A percentile compares a stretch with the other conserved stretches of the same genome.
Conservation (phyloP, 192 early-diverging fungal genomes). For the Coemansia sp. region DNA sequence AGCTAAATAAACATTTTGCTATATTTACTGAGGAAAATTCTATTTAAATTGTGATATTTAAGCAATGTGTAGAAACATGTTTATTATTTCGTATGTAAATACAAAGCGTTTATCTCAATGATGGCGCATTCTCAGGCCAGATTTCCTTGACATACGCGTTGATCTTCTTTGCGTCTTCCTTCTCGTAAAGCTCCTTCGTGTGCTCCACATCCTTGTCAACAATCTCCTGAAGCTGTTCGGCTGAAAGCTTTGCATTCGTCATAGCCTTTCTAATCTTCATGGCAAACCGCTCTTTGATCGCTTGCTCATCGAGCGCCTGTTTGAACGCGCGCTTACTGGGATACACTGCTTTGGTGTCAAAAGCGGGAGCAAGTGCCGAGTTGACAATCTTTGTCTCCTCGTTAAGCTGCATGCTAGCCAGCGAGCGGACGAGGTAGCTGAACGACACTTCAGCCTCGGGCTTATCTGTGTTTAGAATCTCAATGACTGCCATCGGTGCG, state of each 20-base stretch:
- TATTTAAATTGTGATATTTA: neutral
- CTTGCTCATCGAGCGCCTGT: slow-evolving; percentile 35
- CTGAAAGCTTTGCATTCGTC: slow-evolving; percentile 28
- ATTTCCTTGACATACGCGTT: slow-evolving; percentile 40
- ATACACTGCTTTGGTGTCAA: slow-evolving; percentile 16
- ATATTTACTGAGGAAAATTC: neutral
- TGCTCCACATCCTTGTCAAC: slow-evolving; percentile 39
- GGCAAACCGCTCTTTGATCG: slow-evolving; percentile 35
- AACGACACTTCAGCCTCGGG: slow-evolving; percentile 69
- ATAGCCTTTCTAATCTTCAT: slow-evolving; percentile 40
- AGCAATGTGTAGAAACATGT: neutral
- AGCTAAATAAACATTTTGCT: too few relatives aligned
- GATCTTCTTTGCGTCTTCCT: slow-evolving; percentile 22
- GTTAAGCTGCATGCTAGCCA: slow-evolving; percentile 46
- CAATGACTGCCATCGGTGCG: slow-evolving; percentile 87
- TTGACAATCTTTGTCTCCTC: slow-evolving; percentile 42
- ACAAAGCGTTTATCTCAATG: slow-evolving; percentile 14
- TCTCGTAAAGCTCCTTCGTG: slow-evolving; percentile 23
- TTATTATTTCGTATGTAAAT: neutral
- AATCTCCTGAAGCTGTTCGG: slow-evolving; percentile 41
- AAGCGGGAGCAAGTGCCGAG: slow-evolving; percentile 19
- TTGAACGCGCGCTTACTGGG: slow-evolving; percentile 39
- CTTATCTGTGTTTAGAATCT: slow-evolving; percentile 77
- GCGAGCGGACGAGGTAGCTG: slow-evolving; percentile 46
- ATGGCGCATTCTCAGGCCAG: slow-evolving; percentile 48